Percentiles rank a stretch among this genome's conserved stretches.
Conservation (phyloP, 306 rosid genomes). For the Alnus rubra region DNA sequence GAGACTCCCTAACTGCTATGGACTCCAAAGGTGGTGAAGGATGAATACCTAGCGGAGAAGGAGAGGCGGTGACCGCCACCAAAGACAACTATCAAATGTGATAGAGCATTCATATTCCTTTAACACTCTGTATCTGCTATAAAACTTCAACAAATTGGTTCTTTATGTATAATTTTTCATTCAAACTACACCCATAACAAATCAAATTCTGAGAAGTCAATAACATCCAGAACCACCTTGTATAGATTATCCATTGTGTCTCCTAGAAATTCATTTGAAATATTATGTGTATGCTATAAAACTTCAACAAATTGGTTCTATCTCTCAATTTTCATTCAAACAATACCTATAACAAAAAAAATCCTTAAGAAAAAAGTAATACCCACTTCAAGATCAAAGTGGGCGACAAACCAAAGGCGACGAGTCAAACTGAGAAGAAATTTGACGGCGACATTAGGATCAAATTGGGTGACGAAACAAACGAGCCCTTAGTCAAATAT, state of each 20-base stretch:
- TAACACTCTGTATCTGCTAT: not conserved
- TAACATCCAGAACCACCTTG: slow-evolving; percentile 43
- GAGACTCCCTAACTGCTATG: no score
- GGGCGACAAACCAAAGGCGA: slow-evolving; percentile 32
- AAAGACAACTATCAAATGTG: no score
- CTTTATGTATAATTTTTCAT: no score
- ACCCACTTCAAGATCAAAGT: no score
- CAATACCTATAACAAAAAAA: no score
- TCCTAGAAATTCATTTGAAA: slow-evolving; percentile 50
- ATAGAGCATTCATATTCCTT: not conserved
- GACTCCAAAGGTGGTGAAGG: no score
- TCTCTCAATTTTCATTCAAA: slow-evolving; percentile 46
- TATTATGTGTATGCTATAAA: slow-evolving; percentile 43
- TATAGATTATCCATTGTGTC: slow-evolving; percentile 24
- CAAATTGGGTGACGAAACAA: slow-evolving; percentile 60
- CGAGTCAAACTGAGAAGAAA: slow-evolving; percentile 44
- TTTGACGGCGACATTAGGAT: slow-evolving; percentile 45
- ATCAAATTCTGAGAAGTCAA: slow-evolving; percentile 42
- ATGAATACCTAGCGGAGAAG: no score
- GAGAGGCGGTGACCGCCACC: no score
- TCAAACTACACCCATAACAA: no score
- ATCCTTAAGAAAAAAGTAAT: no score
- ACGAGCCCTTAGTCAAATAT: slow-evolving; percentile 4
- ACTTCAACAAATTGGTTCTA: slow-evolving; percentile 52
- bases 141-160: no score